Evolutionary conservation across 371 early-diverging fungal genomes (phyloP), one percentile per base, ranked within the genome.

Genomic region (Mucor sp.): DNA sequence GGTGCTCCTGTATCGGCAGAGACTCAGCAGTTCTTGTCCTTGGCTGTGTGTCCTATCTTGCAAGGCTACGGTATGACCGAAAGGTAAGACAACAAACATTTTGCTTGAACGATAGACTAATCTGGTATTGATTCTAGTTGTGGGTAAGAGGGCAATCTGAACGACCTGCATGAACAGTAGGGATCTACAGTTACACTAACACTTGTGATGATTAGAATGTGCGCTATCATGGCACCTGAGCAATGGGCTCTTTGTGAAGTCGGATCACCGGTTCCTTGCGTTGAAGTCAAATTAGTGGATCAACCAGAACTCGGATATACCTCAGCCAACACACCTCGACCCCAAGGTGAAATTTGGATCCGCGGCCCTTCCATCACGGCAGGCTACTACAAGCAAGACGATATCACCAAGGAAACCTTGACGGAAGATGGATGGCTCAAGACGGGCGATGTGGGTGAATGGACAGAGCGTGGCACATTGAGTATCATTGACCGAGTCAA

Each of bases 381-480:
- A 43, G 80, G 82, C 12, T 93, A 88, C 37, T 95, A 92, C 72
- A 85, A 87, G 65, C 93, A 90, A 48, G 83, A 87, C 3, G 89
- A 88, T 21, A 82, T 77, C 7, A 90, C 90, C 53, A 92, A 91
- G n/a, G 92, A 94, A 69, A 75, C 91, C 0, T 70, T 95, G 44
- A 89, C 89, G 17, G 84, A 86, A 12, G 91, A 94, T 72, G 93
- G 94, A 5, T 98, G 97, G 97, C 72, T 97, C 33, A 87, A 85
- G 77, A 97, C 97, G 2, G 98, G 97, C 32, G 98, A 98, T 77
- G 91, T 98, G 78, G 97, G 91, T 25, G 88, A 91, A 77, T 89
- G 87, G 87, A 81, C 85, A n/a, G 76, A 79, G 9, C 84, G 91
- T 58, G 93, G 93, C 12, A 83, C 86, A 30, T 70, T 94, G 9